A percentile compares a stretch with the other conserved stretches of the same genome.
Evolutionary conservation across 2,329 filamentous ascomycete genomes (phyloP).

Genomic region (Paracoccidioides brasiliensis): DNA sequence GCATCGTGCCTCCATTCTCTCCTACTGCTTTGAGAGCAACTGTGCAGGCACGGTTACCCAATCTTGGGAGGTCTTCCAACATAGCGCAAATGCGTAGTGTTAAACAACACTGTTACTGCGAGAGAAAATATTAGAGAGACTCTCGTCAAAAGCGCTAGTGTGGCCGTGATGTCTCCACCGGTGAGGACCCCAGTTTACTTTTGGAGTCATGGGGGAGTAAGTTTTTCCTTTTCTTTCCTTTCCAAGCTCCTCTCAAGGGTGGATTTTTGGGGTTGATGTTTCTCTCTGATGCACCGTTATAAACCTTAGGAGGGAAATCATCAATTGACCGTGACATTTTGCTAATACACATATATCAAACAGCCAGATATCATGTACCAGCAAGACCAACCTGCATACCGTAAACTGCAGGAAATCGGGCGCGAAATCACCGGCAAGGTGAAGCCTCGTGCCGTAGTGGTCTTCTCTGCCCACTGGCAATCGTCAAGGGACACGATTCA

Average conservation of each 20-base stretch:
- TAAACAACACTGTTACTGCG: background rate
- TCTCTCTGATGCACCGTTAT: background rate
- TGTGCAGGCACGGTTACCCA: background rate
- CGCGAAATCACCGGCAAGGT: conserved; percentile 56
- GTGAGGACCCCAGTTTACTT: conserved; percentile 40
- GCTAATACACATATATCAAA: background rate
- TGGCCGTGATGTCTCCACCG: background rate
- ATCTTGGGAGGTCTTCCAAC: background rate
- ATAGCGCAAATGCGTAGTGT: background rate
- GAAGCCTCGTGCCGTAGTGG: conserved; percentile 58
- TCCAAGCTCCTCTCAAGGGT: background rate
- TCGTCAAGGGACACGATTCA: conserved; percentile 42
- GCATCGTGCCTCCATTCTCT: background rate
- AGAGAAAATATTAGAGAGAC: background rate
- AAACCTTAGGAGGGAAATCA: background rate
- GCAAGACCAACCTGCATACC: conserved; percentile 53
- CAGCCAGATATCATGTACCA: conserved; percentile 55
- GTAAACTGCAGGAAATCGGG: conserved; percentile 51
- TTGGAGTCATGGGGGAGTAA: conserved; percentile 36
- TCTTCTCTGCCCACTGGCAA: conserved; percentile 71
- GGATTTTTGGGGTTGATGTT: background rate
- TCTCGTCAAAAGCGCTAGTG: background rate
- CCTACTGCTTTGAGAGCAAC: background rate
- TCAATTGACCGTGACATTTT: background rate
- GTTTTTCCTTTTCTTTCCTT: conserved; percentile 5